Percentiles rank a stretch among this genome's conserved stretches.
Evolutionary conservation across 2,329 filamentous ascomycete species (phyloP).

Genomic region (Penicillium sp.): DNA sequence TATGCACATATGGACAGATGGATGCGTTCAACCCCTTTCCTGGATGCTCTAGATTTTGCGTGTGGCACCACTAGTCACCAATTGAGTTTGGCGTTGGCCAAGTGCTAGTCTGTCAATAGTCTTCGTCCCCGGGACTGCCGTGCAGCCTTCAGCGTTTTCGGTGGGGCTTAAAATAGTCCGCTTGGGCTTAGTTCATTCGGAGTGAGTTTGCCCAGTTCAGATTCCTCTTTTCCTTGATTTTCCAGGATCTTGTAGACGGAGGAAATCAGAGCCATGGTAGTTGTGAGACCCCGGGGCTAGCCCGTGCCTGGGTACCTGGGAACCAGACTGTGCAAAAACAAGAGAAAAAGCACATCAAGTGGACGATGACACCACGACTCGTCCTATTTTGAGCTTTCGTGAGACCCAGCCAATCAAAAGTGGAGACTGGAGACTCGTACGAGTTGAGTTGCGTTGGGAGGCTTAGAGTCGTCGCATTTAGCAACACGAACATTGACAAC

Average conservation of each 20-base stretch:
- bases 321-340: too few relatives aligned
- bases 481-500: too few relatives aligned
- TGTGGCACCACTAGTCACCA: too few relatives aligned
- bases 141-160: too few relatives aligned
- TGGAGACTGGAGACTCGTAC: background rate
- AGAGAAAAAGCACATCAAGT: background rate
- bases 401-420: slow-evolving; percentile 7
- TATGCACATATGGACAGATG: background rate
- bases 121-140: background rate
- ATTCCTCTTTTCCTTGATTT: too few relatives aligned
- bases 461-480: background rate
- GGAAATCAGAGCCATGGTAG: background rate
- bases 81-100: background rate
- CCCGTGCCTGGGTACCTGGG: too few relatives aligned
- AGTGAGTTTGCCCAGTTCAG: too few relatives aligned
- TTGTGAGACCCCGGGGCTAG: too few relatives aligned
- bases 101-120: background rate
- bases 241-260: too few relatives aligned
- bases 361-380: slow-evolving; percentile 6
- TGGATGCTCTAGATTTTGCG: too few relatives aligned
- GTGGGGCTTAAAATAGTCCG: too few relatives aligned
- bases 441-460: background rate
- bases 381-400: slow-evolving; percentile 8
- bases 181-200: too few relatives aligned
- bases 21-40: background rate